A percentile compares a stretch with the other conserved stretches of the same genome.
phyloP scores from a whole-genome alignment of 352 stramenopile species.

The Phytophthora uliginosa region DNA sequence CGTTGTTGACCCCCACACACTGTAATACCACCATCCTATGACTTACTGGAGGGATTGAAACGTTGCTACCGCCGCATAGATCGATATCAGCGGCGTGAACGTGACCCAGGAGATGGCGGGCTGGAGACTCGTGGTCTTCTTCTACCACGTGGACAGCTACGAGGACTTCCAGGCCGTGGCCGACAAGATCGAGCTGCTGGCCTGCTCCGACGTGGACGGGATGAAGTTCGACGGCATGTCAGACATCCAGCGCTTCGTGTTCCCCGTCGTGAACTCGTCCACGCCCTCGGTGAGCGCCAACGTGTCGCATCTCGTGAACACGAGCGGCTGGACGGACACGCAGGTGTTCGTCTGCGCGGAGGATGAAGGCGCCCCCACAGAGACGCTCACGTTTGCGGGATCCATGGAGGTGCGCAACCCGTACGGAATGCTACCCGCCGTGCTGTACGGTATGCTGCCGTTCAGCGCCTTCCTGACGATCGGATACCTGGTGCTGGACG shows the following conservation, averaged over 20 bases:
- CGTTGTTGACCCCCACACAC: background rate
- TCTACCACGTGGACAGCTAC: conserved; percentile 86
- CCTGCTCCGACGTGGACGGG: conserved; percentile 55
- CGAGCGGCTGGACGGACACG: conserved; percentile 83
- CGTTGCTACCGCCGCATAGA: conserved; percentile 22
- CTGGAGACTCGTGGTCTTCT: conserved; percentile 83
- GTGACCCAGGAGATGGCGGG: conserved; percentile 73
- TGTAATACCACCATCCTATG: too few species aligned
- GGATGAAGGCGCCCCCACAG: conserved; percentile 49
- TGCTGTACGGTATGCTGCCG: conserved; percentile 88
- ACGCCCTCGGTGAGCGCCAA: conserved; percentile 48
- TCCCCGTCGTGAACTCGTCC: conserved; percentile 64
- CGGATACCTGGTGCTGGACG: conserved; percentile 81
- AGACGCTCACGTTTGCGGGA: conserved; percentile 71
- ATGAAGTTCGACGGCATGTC: conserved; percentile 75
- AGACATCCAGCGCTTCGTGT: conserved; percentile 70
- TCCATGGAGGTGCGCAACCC: conserved; percentile 86
- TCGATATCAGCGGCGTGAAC: conserved; percentile 79
- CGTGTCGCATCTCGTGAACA: conserved; percentile 66
- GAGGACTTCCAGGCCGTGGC: conserved; percentile 67
- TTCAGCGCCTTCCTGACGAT: conserved; percentile 82
- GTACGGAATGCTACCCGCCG: conserved; percentile 81
- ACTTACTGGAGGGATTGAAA: too few species aligned
- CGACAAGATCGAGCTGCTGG: conserved; percentile 81
- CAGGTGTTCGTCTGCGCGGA: conserved; percentile 85